Evolutionary conservation across 768 basidiomycete species (phyloP).

Genomic region (Pisolithus orientalis): DNA sequence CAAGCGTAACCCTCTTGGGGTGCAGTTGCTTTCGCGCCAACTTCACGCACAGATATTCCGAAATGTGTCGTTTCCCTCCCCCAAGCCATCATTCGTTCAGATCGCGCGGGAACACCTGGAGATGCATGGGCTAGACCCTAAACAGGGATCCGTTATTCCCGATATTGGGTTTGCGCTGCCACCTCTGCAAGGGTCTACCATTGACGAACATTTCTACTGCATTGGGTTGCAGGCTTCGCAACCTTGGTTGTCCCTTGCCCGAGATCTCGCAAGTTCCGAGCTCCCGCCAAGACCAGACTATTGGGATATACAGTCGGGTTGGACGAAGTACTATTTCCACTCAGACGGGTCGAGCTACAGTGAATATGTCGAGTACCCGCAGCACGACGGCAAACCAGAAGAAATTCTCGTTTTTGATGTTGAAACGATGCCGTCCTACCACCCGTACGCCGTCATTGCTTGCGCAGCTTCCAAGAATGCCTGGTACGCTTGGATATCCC

Average conservation of each 20-base stretch:
- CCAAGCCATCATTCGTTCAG: constrained; percentile 54
- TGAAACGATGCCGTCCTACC: constrained; percentile 82
- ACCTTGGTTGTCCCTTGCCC: constrained; percentile 73
- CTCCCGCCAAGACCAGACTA: constrained; percentile 57
- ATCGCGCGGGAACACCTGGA: constrained; percentile 78
- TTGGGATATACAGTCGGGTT: constrained; percentile 63
- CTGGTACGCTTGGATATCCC: constrained; percentile 97
- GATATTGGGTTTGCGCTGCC: constrained; percentile 80
- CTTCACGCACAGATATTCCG: constrained; percentile 82
- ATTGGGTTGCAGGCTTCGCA: constrained; percentile 65
- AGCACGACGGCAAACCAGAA: constrained; percentile 58
- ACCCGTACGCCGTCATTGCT: constrained; percentile 83
- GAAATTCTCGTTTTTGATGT: constrained; percentile 86
- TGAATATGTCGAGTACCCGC: constrained; percentile 64
- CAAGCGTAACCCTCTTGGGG: constrained; percentile 84
- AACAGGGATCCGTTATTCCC: constrained; percentile 74
- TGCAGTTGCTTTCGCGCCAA: constrained; percentile 81
- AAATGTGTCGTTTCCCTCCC: constrained; percentile 55
- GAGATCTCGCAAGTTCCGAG: constrained; percentile 42
- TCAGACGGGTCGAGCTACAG: constrained; percentile 73
- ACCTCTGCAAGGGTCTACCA: constrained; percentile 68
- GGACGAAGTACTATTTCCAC: constrained; percentile 78
- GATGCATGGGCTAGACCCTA: constrained; percentile 76
- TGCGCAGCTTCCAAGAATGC: constrained; percentile 74
- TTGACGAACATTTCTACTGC: constrained; percentile 85